Evolutionary conservation across 371 early-diverging fungal species (phyloP).

Genomic region (Mucor plumbeus): DNA sequence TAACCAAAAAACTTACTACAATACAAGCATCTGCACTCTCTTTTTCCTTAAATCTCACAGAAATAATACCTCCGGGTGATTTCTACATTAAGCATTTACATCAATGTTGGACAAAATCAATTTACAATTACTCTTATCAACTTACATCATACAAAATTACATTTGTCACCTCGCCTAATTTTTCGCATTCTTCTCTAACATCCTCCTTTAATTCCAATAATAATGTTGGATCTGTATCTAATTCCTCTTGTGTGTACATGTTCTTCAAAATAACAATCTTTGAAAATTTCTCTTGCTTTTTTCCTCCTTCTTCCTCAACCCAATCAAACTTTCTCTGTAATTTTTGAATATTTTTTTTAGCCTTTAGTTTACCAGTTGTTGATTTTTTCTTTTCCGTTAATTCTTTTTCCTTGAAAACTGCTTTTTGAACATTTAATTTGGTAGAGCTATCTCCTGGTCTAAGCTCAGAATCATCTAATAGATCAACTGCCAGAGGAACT

Average conservation of each 20-base stretch:
- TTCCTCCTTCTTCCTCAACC: slow-evolving; percentile 81
- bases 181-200: slow-evolving; percentile 91
- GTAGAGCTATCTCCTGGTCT: slow-evolving; percentile 64
- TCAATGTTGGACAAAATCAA: background rate
- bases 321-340: slow-evolving; percentile 91
- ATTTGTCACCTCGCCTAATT: slow-evolving; percentile 92
- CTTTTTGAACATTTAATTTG: slow-evolving; percentile 73
- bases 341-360: slow-evolving; percentile 75
- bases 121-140: background rate
- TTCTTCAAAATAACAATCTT: slow-evolving; percentile 90
- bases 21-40: slow-evolving; percentile 84
- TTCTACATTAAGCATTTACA: slow-evolving; percentile 43
- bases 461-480: slow-evolving; percentile 87
- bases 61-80: slow-evolving; percentile 87
- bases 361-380: slow-evolving; percentile 62
- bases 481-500: slow-evolving; percentile 79
- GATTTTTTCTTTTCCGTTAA: slow-evolving; percentile 37
- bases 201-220: slow-evolving; percentile 93
- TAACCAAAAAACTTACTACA: slow-evolving; percentile 48
- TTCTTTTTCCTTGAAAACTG: slow-evolving; percentile 72
- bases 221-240: slow-evolving; percentile 88
- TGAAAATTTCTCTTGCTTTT: slow-evolving; percentile 74
- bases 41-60: slow-evolving; percentile 86
- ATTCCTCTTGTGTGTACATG: slow-evolving; percentile 91
- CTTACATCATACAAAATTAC: slow-evolving; percentile 86